Percentiles rank a stretch among this genome's conserved stretches.
These are phyloP conservation scores for Syzygium grande DNA, from an alignment of 345 rosid species.

Conservation along the genomic window DNA sequence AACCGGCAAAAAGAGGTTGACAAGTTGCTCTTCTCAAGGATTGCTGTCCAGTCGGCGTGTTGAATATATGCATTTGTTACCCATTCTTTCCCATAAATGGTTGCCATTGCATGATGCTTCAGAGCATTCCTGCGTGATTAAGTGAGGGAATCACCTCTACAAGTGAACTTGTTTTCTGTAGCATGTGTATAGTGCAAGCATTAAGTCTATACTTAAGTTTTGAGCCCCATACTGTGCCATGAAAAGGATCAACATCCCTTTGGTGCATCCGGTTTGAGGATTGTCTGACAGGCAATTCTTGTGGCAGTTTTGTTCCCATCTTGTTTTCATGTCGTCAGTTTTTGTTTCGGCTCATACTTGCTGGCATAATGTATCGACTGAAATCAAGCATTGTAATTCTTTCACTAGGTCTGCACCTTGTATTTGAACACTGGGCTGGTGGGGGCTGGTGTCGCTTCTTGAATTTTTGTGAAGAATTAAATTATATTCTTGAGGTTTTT, in stretches of 20 bases:
- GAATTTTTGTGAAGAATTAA: neutral
- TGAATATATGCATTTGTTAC: slow-evolving; percentile 17
- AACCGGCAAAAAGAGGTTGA: neutral
- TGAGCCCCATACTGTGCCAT: slow-evolving; percentile 9
- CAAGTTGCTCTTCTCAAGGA: slow-evolving; percentile 4
- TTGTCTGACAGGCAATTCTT: slow-evolving; percentile 27
- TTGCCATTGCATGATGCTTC: slow-evolving; percentile 21
- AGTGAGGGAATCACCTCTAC: slow-evolving; percentile 23
- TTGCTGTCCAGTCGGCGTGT: slow-evolving; percentile 17
- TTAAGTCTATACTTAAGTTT: slow-evolving; percentile 5
- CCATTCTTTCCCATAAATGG: slow-evolving; percentile 33
- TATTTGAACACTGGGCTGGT: neutral
- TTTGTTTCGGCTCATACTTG: neutral
- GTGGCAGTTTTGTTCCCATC: slow-evolving; percentile 49
- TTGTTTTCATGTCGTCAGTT: neutral
- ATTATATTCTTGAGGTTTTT: neutral
- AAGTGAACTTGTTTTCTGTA: slow-evolving; percentile 20
- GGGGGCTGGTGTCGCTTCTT: neutral
- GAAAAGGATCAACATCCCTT: neutral
- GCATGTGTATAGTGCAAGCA: slow-evolving; percentile 40
- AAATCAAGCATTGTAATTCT: slow-evolving; percentile 39
- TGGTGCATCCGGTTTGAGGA: slow-evolving; percentile 8
- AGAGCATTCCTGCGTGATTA: slow-evolving; percentile 19
- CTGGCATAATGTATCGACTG: neutral
- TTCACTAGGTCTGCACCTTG: slow-evolving; percentile 19